Percentiles rank a stretch among this genome's conserved stretches.
Conservation (phyloP, 257 asterid genomes). For the Mentha longifolia region DNA sequence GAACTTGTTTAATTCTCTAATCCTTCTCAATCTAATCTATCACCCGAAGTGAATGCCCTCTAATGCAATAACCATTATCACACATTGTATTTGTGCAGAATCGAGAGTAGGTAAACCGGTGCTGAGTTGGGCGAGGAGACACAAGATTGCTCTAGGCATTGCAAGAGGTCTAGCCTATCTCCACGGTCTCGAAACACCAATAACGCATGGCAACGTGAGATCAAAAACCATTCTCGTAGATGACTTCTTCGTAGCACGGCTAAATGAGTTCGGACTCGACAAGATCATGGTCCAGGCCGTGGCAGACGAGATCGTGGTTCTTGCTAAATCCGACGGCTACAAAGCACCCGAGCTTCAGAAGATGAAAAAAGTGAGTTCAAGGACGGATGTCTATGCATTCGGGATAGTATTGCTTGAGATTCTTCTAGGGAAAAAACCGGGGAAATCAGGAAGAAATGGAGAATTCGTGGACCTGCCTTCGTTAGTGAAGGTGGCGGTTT, state of each 20-base stretch:
- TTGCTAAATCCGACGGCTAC: constrained; percentile 82
- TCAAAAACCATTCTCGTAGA: constrained; percentile 87
- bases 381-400: constrained; percentile 86
- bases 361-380: constrained; percentile 86
- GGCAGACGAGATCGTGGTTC: constrained; percentile 80
- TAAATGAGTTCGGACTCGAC: constrained; percentile 90
- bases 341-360: constrained; percentile 94
- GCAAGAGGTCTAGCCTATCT: constrained; percentile 93
- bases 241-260: constrained; percentile 81
- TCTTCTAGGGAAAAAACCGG: constrained; percentile 77
- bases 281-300: constrained; percentile 79
- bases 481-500: constrained; percentile 85
- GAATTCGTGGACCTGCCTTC: constrained; percentile 86
- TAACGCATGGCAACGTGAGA: constrained; percentile 86
- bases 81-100: constrained; percentile 48
- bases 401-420: constrained; percentile 93
- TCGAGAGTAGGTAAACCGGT: constrained; percentile 87
- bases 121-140: constrained; percentile 90
- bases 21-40: too few species aligned
- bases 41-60: too few species aligned
- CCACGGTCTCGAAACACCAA: constrained; percentile 83
- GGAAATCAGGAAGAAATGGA: constrained; percentile 63
- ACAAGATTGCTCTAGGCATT: constrained; percentile 86
- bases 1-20: too few species aligned
- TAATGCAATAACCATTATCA: constrained; percentile 11